Evolutionary conservation across 2,329 filamentous ascomycete genomes (phyloP).

Genomic region (Ceratocystis destructans): DNA sequence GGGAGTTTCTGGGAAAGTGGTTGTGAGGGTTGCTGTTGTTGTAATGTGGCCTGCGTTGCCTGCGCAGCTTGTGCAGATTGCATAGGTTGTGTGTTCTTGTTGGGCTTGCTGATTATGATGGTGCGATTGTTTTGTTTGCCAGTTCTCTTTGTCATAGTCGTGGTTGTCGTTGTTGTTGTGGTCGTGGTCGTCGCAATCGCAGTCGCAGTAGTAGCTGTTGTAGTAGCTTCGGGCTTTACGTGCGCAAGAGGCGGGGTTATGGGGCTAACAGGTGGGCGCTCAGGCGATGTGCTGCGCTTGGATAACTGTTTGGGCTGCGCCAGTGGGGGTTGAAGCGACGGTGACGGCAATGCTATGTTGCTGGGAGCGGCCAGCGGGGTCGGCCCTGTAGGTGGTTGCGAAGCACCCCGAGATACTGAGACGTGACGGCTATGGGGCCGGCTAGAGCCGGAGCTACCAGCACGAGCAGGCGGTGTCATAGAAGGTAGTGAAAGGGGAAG

Average conservation of each 20-base stretch:
- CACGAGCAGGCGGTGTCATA: slow-evolving; percentile 12
- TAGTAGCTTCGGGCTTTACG: slow-evolving; percentile 22
- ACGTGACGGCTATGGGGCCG: slow-evolving; percentile 22
- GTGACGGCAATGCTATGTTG: slow-evolving; percentile 15
- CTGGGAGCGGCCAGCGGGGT: slow-evolving; percentile 14
- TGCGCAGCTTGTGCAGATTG: slow-evolving; percentile 6
- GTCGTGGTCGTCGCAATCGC: no score
- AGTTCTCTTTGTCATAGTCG: background rate
- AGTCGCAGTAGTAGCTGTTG: no score
- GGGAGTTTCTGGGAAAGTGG: slow-evolving; percentile 22
- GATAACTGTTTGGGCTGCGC: slow-evolving; percentile 6
- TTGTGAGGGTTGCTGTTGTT: background rate
- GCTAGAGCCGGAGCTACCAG: slow-evolving; percentile 25
- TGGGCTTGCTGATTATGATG: slow-evolving; percentile 12
- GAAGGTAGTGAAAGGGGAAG: slow-evolving; percentile 15
- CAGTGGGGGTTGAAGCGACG: slow-evolving; percentile 15
- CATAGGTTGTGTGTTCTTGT: background rate
- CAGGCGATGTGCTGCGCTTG: slow-evolving; percentile 32
- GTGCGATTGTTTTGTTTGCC: slow-evolving; percentile 16
- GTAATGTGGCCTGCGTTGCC: slow-evolving; percentile 19
- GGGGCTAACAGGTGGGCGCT: slow-evolving; percentile 39
- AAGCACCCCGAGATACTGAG: slow-evolving; percentile 18
- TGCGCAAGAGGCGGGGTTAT: slow-evolving; percentile 38
- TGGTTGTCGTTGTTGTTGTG: slow-evolving; percentile 10
- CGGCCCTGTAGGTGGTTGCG: slow-evolving; percentile 10